Evolutionary conservation across 495 filamentous ascomycete species (phyloP).

Genomic region (Hyaloscypha hepaticicola): DNA sequence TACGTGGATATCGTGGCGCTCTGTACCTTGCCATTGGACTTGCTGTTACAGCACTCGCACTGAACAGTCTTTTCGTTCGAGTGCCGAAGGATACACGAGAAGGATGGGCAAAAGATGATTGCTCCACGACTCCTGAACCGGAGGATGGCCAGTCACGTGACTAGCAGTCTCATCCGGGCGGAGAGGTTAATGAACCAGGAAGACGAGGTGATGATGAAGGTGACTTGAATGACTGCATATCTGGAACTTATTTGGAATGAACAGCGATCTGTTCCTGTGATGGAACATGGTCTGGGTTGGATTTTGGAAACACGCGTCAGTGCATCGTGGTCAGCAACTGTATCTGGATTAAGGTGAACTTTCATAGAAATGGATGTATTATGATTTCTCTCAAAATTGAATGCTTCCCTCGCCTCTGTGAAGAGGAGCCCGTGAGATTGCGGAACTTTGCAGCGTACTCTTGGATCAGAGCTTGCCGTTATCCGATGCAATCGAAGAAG

Average conservation of each 20-base stretch:
- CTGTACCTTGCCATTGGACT: constrained; percentile 46
- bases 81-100: constrained; percentile 44
- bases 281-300: too few relatives aligned
- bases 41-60: constrained; percentile 38
- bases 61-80: constrained; percentile 42
- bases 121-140: not conserved
- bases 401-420: not conserved
- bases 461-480: too few relatives aligned
- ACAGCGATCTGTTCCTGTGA: too few relatives aligned
- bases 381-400: not conserved
- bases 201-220: too few relatives aligned
- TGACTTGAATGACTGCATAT: too few relatives aligned
- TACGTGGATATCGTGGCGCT: constrained; percentile 43
- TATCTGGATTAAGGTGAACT: too few relatives aligned
- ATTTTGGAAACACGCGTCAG: too few relatives aligned
- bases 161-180: not conserved
- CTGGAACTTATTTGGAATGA: too few relatives aligned
- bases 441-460: too few relatives aligned
- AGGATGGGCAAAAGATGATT: constrained; percentile 37
- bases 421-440: not conserved
- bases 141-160: not conserved
- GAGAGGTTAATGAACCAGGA: too few relatives aligned
- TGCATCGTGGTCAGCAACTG: too few relatives aligned
- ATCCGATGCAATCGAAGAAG: not conserved
- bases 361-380: too few relatives aligned